A percentile compares a stretch with the other conserved stretches of the same genome.
These are phyloP conservation scores for Neurospora hispaniola DNA, from an alignment of 495 filamentous ascomycete species.

Conservation along the genomic window DNA sequence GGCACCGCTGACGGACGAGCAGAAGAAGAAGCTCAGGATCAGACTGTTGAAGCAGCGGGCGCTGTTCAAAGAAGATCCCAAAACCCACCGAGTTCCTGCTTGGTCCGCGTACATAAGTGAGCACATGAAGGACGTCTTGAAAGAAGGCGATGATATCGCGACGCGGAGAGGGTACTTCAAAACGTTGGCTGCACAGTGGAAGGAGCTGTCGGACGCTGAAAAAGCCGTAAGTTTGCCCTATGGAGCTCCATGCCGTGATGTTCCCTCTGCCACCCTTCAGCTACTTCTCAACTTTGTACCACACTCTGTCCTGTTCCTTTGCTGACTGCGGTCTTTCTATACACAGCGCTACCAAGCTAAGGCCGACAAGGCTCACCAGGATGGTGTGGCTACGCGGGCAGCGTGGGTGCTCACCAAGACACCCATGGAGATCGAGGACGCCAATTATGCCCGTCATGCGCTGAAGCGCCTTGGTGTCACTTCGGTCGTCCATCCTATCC, in stretches of 20 bases:
- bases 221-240: conserved; percentile 18
- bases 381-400: conserved; percentile 35
- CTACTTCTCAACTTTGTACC: not conserved
- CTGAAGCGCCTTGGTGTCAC: conserved; percentile 27
- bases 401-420: conserved; percentile 52
- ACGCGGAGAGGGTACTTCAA: not conserved
- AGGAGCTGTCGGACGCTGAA: conserved; percentile 18
- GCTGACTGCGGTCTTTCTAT: not conserved
- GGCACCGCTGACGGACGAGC: conserved; percentile 1
- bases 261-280: not conserved
- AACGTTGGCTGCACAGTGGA: conserved; percentile 11
- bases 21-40: conserved; percentile 8
- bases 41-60: conserved; percentile 15
- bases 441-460: conserved; percentile 50
- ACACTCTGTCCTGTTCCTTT: not conserved
- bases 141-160: not conserved
- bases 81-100: not conserved
- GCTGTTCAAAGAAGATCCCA: conserved; percentile 20
- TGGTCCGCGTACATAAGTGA: conserved; percentile 17
- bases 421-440: conserved; percentile 44
- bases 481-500: conserved; percentile 17
- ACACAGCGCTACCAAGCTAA: conserved; percentile 31
- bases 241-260: not conserved
- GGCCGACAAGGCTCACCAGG: conserved; percentile 37
- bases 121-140: not conserved